A percentile compares a stretch with the other conserved stretches of the same genome.
Evolutionary conservation across 805 yeast genomes (phyloP).

Genomic region (Yamadazyma insecticola): DNA sequence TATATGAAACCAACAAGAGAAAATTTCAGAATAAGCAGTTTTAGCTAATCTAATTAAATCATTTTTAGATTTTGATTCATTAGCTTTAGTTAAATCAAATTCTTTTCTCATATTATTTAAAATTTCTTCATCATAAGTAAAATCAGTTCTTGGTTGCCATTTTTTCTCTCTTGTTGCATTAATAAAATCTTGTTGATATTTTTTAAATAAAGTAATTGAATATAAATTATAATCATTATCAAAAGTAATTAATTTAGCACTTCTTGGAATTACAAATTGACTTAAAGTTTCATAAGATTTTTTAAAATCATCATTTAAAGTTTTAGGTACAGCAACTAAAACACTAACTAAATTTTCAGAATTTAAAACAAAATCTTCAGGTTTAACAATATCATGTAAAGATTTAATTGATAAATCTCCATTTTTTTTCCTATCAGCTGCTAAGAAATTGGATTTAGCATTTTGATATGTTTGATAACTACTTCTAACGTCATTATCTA

Average conservation of each 20-base stretch:
- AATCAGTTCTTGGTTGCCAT: conserved; percentile 86
- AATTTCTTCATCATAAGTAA: conserved; percentile 74
- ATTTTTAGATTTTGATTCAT: conserved; percentile 67
- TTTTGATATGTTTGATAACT: conserved; percentile 70
- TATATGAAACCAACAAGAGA: conserved; percentile 85
- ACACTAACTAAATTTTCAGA: conserved; percentile 85
- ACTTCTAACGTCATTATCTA: conserved; percentile 82
- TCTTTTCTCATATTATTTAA: conserved; percentile 73
- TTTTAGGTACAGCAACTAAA: conserved; percentile 84
- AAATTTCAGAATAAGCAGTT: conserved; percentile 85
- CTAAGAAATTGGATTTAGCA: conserved; percentile 77
- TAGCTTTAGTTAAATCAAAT: conserved; percentile 66
- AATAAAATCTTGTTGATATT: conserved; percentile 65
- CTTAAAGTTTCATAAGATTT: conserved; percentile 70
- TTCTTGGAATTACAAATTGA: conserved; percentile 86
- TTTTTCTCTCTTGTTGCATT: conserved; percentile 74
- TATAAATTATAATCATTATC: conserved; percentile 75
- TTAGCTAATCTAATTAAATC: conserved; percentile 80
- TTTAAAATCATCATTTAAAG: conserved; percentile 55
- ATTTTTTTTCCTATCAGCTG: conserved; percentile 87
- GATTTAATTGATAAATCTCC: conserved; percentile 93
- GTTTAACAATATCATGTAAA: conserved; percentile 80
- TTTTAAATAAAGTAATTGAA: conserved; percentile 81
- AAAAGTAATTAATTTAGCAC: conserved; percentile 62
- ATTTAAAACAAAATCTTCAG: conserved; percentile 75